Conservation (phyloP, 2,329 filamentous ascomycete genomes). For the Periconia sp. region DNA sequence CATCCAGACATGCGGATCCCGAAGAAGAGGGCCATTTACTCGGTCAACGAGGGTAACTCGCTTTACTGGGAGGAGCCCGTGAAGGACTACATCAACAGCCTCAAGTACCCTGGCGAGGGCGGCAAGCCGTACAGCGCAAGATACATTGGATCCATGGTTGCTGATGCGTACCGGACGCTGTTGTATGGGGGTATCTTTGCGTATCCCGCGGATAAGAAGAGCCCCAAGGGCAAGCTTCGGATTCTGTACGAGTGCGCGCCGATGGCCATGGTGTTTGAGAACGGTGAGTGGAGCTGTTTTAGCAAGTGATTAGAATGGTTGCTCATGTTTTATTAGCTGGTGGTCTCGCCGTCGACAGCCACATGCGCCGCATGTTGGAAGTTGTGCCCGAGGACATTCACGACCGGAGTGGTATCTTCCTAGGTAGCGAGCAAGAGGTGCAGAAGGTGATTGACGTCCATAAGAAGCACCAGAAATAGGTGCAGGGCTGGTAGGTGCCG, state of each 20-base stretch:
- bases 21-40: constrained; percentile 84
- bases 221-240: constrained; percentile 94
- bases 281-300: constrained; percentile 68
- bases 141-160: constrained; percentile 98
- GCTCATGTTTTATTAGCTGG: constrained; percentile 66
- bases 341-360: constrained; percentile 88
- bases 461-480: constrained; percentile 59
- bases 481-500: neutral
- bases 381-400: constrained; percentile 92
- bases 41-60: constrained; percentile 97
- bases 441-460: constrained; percentile 92
- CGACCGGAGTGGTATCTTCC: constrained; percentile 92
- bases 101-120: constrained; percentile 77
- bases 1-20: constrained; percentile 95
- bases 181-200: constrained; percentile 97
- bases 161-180: constrained; percentile 94
- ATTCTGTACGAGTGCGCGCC: constrained; percentile 98
- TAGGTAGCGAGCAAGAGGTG: constrained; percentile 93
- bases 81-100: constrained; percentile 84
- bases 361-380: constrained; percentile 88
- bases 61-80: constrained; percentile 92
- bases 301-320: no score
- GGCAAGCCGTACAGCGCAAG: constrained; percentile 92
- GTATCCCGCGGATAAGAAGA: constrained; percentile 98
- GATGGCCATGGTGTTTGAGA: constrained; percentile 99